Percentiles rank a stretch among this genome's conserved stretches.
These are phyloP conservation scores for Mycena leptocephala DNA, from an alignment of 768 basidiomycete genomes.

Conservation along the genomic window DNA sequence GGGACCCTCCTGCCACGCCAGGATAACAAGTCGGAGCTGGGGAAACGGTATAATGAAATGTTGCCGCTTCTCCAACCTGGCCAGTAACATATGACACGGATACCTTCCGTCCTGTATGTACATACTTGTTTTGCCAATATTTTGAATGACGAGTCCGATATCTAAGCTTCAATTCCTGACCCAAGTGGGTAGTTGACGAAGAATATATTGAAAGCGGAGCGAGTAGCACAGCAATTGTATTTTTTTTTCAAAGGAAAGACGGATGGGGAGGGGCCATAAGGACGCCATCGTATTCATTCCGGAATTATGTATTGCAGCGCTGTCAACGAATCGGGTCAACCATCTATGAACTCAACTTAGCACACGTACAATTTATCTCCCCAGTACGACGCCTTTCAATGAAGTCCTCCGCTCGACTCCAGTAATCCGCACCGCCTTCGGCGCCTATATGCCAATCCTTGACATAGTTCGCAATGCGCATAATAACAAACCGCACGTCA, in stretches of 20 bases:
- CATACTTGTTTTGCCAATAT: too few species aligned
- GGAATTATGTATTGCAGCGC: not conserved
- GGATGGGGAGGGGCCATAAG: too few species aligned
- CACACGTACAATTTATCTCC: not conserved
- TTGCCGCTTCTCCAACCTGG: not conserved
- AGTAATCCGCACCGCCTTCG: not conserved
- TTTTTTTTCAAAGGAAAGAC: too few species aligned
- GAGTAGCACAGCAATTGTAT: too few species aligned
- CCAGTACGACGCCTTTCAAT: not conserved
- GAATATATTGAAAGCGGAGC: too few species aligned
- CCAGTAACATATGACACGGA: too few species aligned
- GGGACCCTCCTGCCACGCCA: not conserved
- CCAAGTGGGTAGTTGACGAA: too few species aligned
- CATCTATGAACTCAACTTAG: not conserved
- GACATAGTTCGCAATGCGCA: not conserved
- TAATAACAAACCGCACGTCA: not conserved
- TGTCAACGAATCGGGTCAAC: not conserved
- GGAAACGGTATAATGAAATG: not conserved
- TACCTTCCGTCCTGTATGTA: too few species aligned
- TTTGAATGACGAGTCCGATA: too few species aligned
- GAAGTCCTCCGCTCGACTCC: not conserved
- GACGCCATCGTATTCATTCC: not conserved
- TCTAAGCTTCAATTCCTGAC: too few species aligned
- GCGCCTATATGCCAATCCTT: not conserved
- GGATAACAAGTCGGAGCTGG: constrained; percentile 6